Conservation (phyloP, 345 rosid genomes). For the Acer yangbiense region DNA sequence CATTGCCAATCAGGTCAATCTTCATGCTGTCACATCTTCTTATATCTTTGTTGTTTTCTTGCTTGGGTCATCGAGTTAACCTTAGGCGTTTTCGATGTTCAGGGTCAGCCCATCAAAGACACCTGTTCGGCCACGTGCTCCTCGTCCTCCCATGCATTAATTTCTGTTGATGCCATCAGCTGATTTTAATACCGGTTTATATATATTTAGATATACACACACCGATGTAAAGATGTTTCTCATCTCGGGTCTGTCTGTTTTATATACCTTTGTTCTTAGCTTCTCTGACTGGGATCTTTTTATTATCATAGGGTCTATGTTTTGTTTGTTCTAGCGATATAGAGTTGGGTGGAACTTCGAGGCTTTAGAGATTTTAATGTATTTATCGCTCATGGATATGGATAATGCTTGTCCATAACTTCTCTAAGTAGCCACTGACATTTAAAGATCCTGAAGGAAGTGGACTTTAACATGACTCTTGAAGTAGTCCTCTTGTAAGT, state of each 20-base stretch:
- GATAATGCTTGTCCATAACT: conserved; percentile 8
- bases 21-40: conserved; percentile 7
- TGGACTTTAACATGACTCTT: neutral
- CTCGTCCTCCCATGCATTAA: conserved; percentile 74
- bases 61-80: neutral
- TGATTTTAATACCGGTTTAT: conserved; percentile 23
- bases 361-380: conserved; percentile 33
- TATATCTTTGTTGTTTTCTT: neutral
- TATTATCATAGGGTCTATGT: conserved; percentile 23
- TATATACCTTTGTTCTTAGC: conserved; percentile 20
- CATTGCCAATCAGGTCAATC: conserved; percentile 82
- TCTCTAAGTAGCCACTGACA: conserved; percentile 20
- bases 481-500: neutral
- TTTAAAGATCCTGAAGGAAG: conserved; percentile 5
- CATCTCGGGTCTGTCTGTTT: conserved; percentile 30
- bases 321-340: conserved; percentile 35
- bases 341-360: conserved; percentile 44
- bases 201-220: conserved; percentile 35
- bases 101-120: conserved; percentile 99
- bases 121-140: conserved; percentile 89
- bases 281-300: conserved; percentile 22
- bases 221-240: conserved; percentile 41
- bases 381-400: conserved; percentile 12
- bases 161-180: conserved; percentile 13
- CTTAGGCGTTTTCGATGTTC: conserved; percentile 21